Evolutionary conservation across 345 rosid species (phyloP), one percentile per base, ranked within the genome.

Genomic region (Ceriops zippeliana): DNA sequence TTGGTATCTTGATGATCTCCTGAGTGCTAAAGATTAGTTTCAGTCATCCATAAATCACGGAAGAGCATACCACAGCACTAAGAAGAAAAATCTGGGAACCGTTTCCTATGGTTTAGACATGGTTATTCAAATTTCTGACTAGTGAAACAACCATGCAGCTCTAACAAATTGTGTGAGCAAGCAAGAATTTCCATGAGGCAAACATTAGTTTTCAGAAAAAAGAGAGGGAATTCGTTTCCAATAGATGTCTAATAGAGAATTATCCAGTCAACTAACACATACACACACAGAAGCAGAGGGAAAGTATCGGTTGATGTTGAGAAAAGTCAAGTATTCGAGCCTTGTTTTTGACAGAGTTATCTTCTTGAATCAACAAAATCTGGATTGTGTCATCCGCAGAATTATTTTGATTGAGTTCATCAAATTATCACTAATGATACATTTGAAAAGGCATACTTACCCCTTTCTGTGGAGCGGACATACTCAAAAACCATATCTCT

Each of bases 391-490:
- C 4, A 38, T 38, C 10, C 37, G 7, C 9, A 38, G 46, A 38
- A 42, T 13, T 42, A 13, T 42, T 60, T 72, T 67, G 65, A 74
- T 73, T 61, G 47, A 70, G 67, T 71, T 59, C 52, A 26, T 62
- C 5, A 35, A 35, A 26, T n/a, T 6, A 8, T n/a, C 52, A 58
- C 19, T 11, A 63, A 21, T 27, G 28, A n/a, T 34, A 22, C 24
- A 30, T 26, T 7, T 4, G 22, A 32, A 32, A 15, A 47, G 2
- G 30, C 2, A 32, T 2, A 59, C 80, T 66, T 21, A 88, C 90
- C 93, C 60, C 90, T 86, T 81, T 88, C 93, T 0, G 92, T 88
- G 68, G 93, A 88, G 30, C 75, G 80, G 70, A 86, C 90, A 80
- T 84, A 88, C 74, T 88, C 93, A 22, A 78, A 88, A 58, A 75